Conservation (phyloP, 306 rosid species). For the Quillaja saponaria region DNA sequence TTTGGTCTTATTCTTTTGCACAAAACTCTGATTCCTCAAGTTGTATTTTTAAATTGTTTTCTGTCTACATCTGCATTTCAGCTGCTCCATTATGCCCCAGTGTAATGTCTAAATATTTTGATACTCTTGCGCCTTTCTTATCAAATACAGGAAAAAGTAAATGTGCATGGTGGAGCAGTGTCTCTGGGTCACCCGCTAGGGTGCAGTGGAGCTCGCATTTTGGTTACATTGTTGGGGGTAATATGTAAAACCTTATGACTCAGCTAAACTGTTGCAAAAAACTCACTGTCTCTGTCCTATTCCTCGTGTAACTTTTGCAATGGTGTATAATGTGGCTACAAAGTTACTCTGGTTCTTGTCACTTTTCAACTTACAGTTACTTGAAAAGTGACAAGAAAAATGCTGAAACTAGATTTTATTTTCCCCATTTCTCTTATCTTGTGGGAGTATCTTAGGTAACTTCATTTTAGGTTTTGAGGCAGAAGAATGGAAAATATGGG, state of each 20-base stretch:
- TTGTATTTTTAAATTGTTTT: too few relatives aligned
- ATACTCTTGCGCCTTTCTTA: background rate
- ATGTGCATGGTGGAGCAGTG: slow-evolving; percentile 88
- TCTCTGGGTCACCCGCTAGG: slow-evolving; percentile 96
- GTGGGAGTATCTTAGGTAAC: slow-evolving; percentile 23
- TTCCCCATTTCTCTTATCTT: slow-evolving; percentile 7
- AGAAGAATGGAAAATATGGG: slow-evolving; percentile 78
- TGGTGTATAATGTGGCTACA: background rate
- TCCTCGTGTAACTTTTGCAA: too few relatives aligned
- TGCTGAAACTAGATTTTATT: slow-evolving; percentile 12
- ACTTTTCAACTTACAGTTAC: slow-evolving; percentile 1
- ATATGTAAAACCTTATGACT: slow-evolving; percentile 4
- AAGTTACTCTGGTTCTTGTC: background rate
- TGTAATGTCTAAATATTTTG: background rate
- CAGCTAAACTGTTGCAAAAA: background rate
- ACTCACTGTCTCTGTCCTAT: background rate
- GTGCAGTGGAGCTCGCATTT: slow-evolving; percentile 97
- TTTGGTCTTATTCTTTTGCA: background rate
- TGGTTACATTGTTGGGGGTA: slow-evolving; percentile 90
- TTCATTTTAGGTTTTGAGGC: slow-evolving; percentile 68
- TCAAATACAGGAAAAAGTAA: slow-evolving; percentile 53
- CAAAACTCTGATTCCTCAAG: background rate
- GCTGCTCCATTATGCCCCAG: background rate
- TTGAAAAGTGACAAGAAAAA: background rate
- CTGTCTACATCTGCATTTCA: background rate